Evolutionary conservation across 2,329 filamentous ascomycete genomes (phyloP).

Genomic region (Aspergillus oerlinghausenensis): DNA sequence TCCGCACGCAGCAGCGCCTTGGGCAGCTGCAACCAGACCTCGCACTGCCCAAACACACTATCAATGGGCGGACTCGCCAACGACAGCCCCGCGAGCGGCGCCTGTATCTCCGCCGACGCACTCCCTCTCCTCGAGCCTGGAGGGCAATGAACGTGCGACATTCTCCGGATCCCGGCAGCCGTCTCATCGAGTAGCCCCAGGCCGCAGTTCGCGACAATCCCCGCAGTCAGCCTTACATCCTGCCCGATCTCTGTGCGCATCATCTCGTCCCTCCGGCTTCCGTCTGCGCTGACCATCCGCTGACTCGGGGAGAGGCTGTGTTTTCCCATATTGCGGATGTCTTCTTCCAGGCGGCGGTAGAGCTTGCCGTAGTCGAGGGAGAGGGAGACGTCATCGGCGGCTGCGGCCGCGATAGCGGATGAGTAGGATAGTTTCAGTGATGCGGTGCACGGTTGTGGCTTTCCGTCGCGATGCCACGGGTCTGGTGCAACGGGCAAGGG

Average conservation of each 20-base stretch:
- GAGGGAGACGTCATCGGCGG: slow-evolving; percentile 41
- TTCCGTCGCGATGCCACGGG: slow-evolving; percentile 43
- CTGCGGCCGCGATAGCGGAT: slow-evolving; percentile 37
- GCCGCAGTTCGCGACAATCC: slow-evolving; percentile 31
- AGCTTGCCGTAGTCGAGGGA: slow-evolving; percentile 47
- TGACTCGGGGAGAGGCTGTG: slow-evolving; percentile 17
- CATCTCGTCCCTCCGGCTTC: slow-evolving; percentile 28
- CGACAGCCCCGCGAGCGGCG: slow-evolving; percentile 1
- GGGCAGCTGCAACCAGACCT: slow-evolving; percentile 38
- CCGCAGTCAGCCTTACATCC: slow-evolving; percentile 33
- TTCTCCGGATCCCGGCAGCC: slow-evolving; percentile 30
- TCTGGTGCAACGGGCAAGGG: slow-evolving; percentile 42
- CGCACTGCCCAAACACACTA: slow-evolving; percentile 29
- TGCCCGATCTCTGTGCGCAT: slow-evolving; percentile 23
- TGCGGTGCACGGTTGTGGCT: slow-evolving; percentile 43
- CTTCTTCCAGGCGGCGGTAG: slow-evolving; percentile 38
- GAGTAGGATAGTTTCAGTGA: slow-evolving; percentile 42
- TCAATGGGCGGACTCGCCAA: slow-evolving; percentile 20
- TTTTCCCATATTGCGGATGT: slow-evolving; percentile 27
- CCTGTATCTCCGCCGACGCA: slow-evolving; percentile 12
- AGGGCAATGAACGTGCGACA: slow-evolving; percentile 29
- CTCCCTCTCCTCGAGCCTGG: slow-evolving; percentile 23
- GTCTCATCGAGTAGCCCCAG: slow-evolving; percentile 34
- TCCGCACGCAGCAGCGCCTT: slow-evolving; percentile 43
- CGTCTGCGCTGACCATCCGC: slow-evolving; percentile 24